These are phyloP conservation scores for Herpetomonas samuelpessoai DNA, from an alignment of 208 protist species.

Conservation along the genomic window DNA sequence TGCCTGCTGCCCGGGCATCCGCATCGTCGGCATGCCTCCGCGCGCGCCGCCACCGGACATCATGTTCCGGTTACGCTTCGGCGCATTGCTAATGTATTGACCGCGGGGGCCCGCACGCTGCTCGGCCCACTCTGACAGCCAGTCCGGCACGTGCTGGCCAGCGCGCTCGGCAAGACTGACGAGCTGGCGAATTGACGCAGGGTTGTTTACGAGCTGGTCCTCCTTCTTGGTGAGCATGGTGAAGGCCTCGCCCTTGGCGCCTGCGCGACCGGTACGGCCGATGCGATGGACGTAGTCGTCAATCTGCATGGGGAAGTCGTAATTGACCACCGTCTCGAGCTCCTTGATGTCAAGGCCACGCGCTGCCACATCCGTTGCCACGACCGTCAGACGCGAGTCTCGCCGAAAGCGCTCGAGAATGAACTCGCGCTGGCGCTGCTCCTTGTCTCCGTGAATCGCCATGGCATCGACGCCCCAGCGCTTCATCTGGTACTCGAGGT, in stretches of 20 bases:
- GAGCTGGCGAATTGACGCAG: slow-evolving; percentile 63
- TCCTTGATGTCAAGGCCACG: slow-evolving; percentile 98
- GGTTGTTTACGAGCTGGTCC: slow-evolving; percentile 92
- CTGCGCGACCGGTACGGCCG: slow-evolving; percentile 90
- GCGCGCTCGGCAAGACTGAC: slow-evolving; percentile 65
- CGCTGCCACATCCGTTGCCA: slow-evolving; percentile 94
- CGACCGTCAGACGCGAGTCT: slow-evolving; percentile 71
- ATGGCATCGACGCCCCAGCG: slow-evolving; percentile 74
- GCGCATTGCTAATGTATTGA: slow-evolving; percentile 5
- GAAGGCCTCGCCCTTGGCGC: slow-evolving; percentile 81
- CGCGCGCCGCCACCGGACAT: slow-evolving; percentile 14
- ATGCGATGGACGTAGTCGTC: slow-evolving; percentile 99
- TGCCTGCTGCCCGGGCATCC: slow-evolving; percentile 35
- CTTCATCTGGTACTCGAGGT: slow-evolving; percentile 85
- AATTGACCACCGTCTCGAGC: slow-evolving; percentile 99
- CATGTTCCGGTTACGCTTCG: slow-evolving; percentile 42
- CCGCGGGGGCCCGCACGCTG: slow-evolving; percentile 23
- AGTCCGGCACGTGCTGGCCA: slow-evolving; percentile 65
- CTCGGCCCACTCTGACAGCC: slow-evolving; percentile 71
- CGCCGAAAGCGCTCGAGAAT: slow-evolving; percentile 89
- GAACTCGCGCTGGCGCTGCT: slow-evolving; percentile 93
- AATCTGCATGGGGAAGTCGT: slow-evolving; percentile 99
- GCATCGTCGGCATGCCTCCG: slow-evolving; percentile 27
- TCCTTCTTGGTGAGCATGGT: slow-evolving; percentile 88
- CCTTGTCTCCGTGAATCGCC: slow-evolving; percentile 93